A percentile compares a stretch with the other conserved stretches of the same genome.
Conservation (phyloP, 192 early-diverging fungal species). For the Nowakowskiella sp. region DNA sequence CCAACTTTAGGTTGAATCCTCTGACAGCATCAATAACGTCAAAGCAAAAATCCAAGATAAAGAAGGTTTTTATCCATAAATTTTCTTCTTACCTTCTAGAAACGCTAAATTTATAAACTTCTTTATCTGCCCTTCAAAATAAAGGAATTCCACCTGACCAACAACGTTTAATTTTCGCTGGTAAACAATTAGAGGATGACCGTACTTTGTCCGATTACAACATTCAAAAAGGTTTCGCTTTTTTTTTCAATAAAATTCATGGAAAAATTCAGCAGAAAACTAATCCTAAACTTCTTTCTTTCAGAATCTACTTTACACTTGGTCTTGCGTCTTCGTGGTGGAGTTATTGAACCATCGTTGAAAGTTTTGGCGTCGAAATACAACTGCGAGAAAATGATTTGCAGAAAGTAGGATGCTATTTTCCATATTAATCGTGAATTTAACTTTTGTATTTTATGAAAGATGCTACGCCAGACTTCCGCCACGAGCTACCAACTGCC, state of each 20-base stretch:
- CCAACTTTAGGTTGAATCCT: conserved; percentile 86
- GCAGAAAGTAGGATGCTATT: conserved; percentile 80
- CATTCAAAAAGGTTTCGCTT: conserved; percentile 88
- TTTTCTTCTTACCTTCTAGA: too few relatives aligned
- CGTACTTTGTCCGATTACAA: conserved; percentile 98
- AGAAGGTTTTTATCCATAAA: conserved; percentile 59
- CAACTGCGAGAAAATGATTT: conserved; percentile 99
- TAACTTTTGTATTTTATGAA: conserved; percentile 22
- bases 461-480: conserved; percentile 99
- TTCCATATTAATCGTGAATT: background rate
- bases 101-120: too few relatives aligned
- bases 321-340: conserved; percentile 93
- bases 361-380: conserved; percentile 98
- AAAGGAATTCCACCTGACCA: conserved; percentile 98
- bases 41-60: conserved; percentile 97
- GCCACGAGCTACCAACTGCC: conserved; percentile 99
- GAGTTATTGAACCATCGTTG: conserved; percentile 97
- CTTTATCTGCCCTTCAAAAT: too few relatives aligned
- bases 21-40: conserved; percentile 87
- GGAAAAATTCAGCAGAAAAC: too few relatives aligned
- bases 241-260: background rate
- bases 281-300: background rate
- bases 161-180: conserved; percentile 99
- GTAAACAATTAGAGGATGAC: conserved; percentile 99
- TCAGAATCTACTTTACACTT: conserved; percentile 90